A percentile compares a stretch with the other conserved stretches of the same genome.
Evolutionary conservation across 371 early-diverging fungal species (phyloP).

Genomic region (Actinomortierella wolfii): DNA sequence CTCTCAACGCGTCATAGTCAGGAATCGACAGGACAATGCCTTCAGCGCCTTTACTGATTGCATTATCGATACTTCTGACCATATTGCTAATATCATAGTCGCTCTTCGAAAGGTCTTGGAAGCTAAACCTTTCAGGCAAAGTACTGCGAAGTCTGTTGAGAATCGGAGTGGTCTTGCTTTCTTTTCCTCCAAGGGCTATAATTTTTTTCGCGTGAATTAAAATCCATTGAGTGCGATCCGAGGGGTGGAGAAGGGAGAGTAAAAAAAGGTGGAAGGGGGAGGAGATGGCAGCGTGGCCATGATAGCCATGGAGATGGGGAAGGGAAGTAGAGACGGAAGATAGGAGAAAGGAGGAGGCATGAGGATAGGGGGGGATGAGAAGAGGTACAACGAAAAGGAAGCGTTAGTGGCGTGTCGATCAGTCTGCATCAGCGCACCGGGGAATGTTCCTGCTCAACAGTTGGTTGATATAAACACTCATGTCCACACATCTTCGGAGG

Average conservation of each 20-base stretch:
- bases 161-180: not conserved
- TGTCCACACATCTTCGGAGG: not conserved
- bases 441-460: no score
- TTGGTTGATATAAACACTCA: no score
- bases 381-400: not conserved
- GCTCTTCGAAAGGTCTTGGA: slow-evolving; percentile 5
- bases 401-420: not conserved
- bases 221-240: not conserved
- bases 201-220: not conserved
- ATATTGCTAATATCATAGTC: slow-evolving; percentile 18
- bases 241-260: not conserved
- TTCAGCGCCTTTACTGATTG: slow-evolving; percentile 8
- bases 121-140: no score
- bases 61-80: slow-evolving; percentile 9
- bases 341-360: not conserved
- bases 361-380: not conserved
- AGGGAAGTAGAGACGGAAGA: not conserved
- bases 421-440: not conserved
- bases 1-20: slow-evolving; percentile 15
- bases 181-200: not conserved
- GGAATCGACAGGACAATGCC: slow-evolving; percentile 40
- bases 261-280: not conserved
- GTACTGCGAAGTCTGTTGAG: not conserved
- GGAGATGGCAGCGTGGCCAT: not conserved
- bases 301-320: not conserved